Conservation (phyloP, 129 eudicot genomes). For the Flaveria bidentis region DNA sequence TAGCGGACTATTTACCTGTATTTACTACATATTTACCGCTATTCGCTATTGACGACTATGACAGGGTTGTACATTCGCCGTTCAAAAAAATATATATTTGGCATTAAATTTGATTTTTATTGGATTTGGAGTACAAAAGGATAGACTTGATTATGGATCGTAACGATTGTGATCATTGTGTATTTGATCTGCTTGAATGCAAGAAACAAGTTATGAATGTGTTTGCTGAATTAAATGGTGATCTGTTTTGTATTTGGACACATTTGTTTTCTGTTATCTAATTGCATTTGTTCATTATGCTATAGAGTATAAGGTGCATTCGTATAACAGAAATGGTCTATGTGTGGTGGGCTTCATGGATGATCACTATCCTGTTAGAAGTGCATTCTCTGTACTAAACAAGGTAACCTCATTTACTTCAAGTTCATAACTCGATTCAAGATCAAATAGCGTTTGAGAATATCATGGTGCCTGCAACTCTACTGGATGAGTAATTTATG, state of each 20-base stretch:
- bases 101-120: not conserved
- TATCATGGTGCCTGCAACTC: not conserved
- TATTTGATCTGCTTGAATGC: not conserved
- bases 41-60: too few species aligned
- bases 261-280: not conserved
- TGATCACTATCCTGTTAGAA: conserved; percentile 93
- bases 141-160: not conserved
- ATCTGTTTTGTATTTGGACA: too few species aligned
- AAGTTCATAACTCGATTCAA: not conserved
- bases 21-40: too few species aligned
- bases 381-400: conserved; percentile 88
- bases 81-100: too few species aligned
- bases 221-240: not conserved
- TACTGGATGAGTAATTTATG: not conserved
- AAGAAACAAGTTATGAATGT: not conserved
- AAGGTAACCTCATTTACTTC: conserved; percentile 42
- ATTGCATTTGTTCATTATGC: conserved; percentile 13
- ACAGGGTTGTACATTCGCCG: too few species aligned
- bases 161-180: not conserved
- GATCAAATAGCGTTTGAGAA: not conserved
- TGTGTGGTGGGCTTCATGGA: conserved; percentile 94
- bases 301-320: conserved; percentile 48
- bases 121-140: not conserved
- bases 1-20: too few species aligned
- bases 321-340: conserved; percentile 68